These are phyloP conservation scores for Margaritispora aquatica DNA, from an alignment of 495 filamentous ascomycete species.

Conservation along the genomic window DNA sequence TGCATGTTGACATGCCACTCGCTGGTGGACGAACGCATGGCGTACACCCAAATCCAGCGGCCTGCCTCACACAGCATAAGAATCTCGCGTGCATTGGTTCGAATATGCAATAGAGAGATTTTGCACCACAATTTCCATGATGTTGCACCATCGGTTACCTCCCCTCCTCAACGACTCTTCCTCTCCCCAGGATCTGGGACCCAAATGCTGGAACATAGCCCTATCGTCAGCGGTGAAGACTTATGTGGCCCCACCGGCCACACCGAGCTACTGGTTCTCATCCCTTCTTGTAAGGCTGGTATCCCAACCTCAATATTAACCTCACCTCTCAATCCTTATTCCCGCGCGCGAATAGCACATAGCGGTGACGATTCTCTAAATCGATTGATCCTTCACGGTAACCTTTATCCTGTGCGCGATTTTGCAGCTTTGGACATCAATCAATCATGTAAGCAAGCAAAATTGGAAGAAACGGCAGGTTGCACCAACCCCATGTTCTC, in stretches of 20 bases:
- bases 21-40: neutral
- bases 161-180: no score
- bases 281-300: neutral
- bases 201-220: constrained; percentile 11
- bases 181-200: neutral
- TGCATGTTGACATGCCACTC: neutral
- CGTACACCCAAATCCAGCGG: constrained; percentile 1
- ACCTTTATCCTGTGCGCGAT: neutral
- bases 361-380: neutral
- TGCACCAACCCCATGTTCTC: neutral
- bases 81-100: constrained; percentile 12
- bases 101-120: constrained; percentile 1
- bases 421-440: neutral
- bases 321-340: neutral
- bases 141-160: neutral
- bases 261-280: neutral
- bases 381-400: no score
- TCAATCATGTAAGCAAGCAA: neutral
- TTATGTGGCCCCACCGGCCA: neutral
- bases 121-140: neutral
- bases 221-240: constrained; percentile 2
- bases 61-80: constrained; percentile 7
- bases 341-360: neutral
- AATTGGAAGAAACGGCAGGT: neutral
- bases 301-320: neutral